A percentile compares a stretch with the other conserved stretches of the same genome.
phyloP scores from a whole-genome alignment of 2,329 filamentous ascomycete genomes.

The Cephalotrichum gorgonifer region DNA sequence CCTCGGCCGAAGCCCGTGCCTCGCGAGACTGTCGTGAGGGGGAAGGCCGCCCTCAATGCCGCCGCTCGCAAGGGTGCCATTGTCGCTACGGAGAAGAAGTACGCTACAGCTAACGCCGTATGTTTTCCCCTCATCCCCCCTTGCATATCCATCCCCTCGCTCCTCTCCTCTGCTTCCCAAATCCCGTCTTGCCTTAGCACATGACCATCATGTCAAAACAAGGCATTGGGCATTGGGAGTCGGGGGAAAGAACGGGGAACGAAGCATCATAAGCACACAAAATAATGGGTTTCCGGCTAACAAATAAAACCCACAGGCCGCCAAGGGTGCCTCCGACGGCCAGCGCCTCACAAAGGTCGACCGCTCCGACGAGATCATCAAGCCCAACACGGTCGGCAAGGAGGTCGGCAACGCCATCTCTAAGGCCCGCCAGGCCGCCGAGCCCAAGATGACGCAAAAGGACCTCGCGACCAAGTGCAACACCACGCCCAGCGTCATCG shows the following conservation, averaged over 20 bases:
- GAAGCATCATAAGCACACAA: not conserved
- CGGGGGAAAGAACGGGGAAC: no score
- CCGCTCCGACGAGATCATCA: constrained; percentile 93
- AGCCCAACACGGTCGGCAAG: constrained; percentile 82
- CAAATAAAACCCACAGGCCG: not conserved
- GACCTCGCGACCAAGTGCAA: constrained; percentile 79
- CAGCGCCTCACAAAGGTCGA: constrained; percentile 97
- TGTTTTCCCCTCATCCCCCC: constrained; percentile 35
- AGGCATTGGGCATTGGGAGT: no score
- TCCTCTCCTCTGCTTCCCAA: not conserved
- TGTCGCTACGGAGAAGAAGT: constrained; percentile 88
- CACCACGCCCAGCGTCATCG: constrained; percentile 68
- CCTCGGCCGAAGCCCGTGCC: constrained; percentile 74
- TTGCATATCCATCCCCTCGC: not conserved
- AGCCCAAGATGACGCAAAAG: constrained; percentile 95
- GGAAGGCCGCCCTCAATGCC: constrained; percentile 76
- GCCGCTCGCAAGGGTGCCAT: constrained; percentile 71
- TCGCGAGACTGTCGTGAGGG: constrained; percentile 82
- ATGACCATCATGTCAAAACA: no score
- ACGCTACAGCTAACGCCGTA: constrained; percentile 59
- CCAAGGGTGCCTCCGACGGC: constrained; percentile 58
- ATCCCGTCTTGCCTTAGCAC: not conserved
- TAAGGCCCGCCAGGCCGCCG: constrained; percentile 66
- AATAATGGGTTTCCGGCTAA: not conserved
- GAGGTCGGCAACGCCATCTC: constrained; percentile 76